These are phyloP conservation scores for Stentor coeruleus DNA, from an alignment of 73 alveolate species.

Conservation along the genomic window DNA sequence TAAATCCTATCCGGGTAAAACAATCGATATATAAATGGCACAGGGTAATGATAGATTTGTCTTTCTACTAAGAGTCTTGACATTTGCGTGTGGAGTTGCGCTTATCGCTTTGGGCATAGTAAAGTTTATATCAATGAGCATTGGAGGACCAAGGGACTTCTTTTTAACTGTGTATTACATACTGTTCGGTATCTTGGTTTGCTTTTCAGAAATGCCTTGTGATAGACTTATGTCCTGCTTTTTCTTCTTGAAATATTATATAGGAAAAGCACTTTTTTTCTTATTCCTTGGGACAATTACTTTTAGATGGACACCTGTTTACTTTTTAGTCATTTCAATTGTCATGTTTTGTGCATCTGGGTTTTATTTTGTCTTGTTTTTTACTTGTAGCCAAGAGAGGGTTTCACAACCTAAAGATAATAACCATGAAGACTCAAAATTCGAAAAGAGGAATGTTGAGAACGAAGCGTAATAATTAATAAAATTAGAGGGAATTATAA, in stretches of 20 bases:
- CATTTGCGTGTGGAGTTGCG: neutral
- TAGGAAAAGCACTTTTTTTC: constrained; percentile 9
- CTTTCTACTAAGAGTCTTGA: neutral
- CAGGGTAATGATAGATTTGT: neutral
- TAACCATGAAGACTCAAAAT: neutral
- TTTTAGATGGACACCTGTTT: neutral
- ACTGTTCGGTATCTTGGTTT: neutral
- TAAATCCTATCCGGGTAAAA: too few relatives aligned
- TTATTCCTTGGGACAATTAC: neutral
- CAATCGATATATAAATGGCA: neutral
- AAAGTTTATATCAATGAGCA: neutral
- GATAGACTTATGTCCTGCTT: neutral
- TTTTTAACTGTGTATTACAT: constrained; percentile 2
- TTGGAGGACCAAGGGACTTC: neutral
- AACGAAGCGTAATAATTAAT: neutral
- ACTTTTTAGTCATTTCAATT: neutral
- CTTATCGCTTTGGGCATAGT: neutral
- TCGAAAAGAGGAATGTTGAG: neutral
- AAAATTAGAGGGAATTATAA: too few relatives aligned
- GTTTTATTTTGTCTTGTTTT: neutral
- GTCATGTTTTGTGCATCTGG: neutral
- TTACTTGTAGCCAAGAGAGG: neutral
- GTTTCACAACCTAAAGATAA: neutral
- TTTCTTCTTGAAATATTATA: neutral
- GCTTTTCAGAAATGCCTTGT: constrained; percentile 20